Evolutionary conservation across 2,329 filamentous ascomycete genomes (phyloP).

Genomic region (Aspergillus melleus): DNA sequence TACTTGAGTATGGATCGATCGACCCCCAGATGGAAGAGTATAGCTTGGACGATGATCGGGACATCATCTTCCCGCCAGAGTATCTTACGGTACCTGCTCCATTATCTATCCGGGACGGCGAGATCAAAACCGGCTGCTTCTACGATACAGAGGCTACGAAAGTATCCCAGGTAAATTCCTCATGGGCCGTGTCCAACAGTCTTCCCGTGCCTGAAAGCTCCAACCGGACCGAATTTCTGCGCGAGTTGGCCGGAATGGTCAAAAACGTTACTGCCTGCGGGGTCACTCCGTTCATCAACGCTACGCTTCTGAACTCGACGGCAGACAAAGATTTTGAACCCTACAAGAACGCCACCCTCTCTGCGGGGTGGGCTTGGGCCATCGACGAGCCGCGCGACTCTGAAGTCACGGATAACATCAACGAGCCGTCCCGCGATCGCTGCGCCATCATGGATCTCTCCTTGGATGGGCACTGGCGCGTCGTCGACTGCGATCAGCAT

Average conservation of each 20-base stretch:
- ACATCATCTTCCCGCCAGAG: constrained; percentile 52
- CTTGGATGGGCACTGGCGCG: constrained; percentile 57
- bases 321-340: constrained; percentile 47
- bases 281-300: constrained; percentile 60
- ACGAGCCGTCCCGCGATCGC: constrained; percentile 41
- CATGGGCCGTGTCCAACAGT: constrained; percentile 49
- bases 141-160: constrained; percentile 45
- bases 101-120: constrained; percentile 40
- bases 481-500: constrained; percentile 53
- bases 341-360: constrained; percentile 54
- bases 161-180: constrained; percentile 51
- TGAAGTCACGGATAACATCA: constrained; percentile 29
- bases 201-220: constrained; percentile 30
- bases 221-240: constrained; percentile 27
- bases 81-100: constrained; percentile 44
- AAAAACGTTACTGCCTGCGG: constrained; percentile 56
- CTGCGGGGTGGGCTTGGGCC: constrained; percentile 62
- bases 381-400: constrained; percentile 55
- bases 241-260: constrained; percentile 34
- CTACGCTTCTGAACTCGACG: constrained; percentile 53
- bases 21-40: constrained; percentile 60
- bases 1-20: constrained; percentile 57
- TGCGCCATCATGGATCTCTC: constrained; percentile 58
- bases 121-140: constrained; percentile 55
- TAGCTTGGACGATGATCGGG: constrained; percentile 48